phyloP scores from a whole-genome alignment of 768 basidiomycete species.

The Sutorius australiensis region DNA sequence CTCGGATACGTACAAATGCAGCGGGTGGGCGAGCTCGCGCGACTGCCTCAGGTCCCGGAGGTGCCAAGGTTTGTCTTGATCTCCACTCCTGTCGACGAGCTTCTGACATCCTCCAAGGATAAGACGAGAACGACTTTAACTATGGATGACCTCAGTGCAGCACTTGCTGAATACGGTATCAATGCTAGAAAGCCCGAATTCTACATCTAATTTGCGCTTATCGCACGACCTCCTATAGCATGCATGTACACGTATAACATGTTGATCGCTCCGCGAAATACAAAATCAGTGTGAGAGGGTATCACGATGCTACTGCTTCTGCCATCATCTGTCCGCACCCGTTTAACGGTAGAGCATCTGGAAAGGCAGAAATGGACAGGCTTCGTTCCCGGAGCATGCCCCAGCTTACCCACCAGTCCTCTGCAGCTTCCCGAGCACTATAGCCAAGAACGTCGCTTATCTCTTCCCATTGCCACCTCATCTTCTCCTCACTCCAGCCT shows the following conservation, averaged over 20 bases:
- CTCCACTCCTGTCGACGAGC: conserved; percentile 1
- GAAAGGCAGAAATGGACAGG: neutral
- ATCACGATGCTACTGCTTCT: neutral
- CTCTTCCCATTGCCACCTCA: conserved; percentile 48
- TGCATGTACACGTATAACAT: neutral
- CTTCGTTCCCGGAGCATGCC: conserved; percentile 40
- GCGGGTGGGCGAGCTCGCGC: conserved; percentile 66
- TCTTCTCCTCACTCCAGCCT: conserved; percentile 43
- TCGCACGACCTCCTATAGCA: neutral
- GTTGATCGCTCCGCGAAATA: neutral
- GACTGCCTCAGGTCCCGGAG: conserved; percentile 51
- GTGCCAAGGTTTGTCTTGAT: conserved; percentile 53
- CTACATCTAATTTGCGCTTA: conserved; percentile 53
- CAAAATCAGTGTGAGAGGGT: neutral
- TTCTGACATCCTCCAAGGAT: conserved; percentile 45
- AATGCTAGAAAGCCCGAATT: conserved; percentile 93
- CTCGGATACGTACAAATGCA: conserved; percentile 90
- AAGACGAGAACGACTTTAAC: conserved; percentile 91
- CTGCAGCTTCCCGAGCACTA: conserved; percentile 50
- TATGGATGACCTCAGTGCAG: conserved; percentile 95
- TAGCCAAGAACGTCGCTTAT: conserved; percentile 46
- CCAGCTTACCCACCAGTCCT: conserved; percentile 61
- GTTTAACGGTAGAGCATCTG: neutral
- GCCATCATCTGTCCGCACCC: neutral
- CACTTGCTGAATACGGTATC: conserved; percentile 94